Evolutionary conservation across 2,329 filamentous ascomycete genomes (phyloP), one percentile per base, ranked within the genome.

Genomic region (Sporothrix schenckii): DNA sequence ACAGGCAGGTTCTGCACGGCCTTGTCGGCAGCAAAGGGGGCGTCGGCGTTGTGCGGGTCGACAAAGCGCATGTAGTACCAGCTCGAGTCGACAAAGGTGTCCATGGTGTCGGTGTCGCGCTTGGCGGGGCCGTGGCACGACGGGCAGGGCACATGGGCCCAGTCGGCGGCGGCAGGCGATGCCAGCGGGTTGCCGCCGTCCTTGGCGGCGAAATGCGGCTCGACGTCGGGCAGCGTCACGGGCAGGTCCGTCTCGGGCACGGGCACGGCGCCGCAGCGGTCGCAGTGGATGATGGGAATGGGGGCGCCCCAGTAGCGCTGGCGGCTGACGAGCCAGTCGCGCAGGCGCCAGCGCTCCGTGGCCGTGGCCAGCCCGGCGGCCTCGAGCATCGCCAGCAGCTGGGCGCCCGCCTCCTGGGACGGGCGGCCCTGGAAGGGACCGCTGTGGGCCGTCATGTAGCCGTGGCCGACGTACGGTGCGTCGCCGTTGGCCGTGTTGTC

Each of bases 1-100:
- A 97, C 92, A 0, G 93, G 92, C 58, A 95, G 85, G 19, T 82
- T 81, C 7, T 77, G 76, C 72, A 85, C 82, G 14, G 87, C 87
- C 13, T 84, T 84, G 21, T 83, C 80, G n/a, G 88, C 80, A 0
- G 87, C 88, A 73, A 96, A 89, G 0, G 88, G 88, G 16, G 82
- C 78, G 1, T 84, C 76, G 16, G 82, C 74, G 74, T 95, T 94
- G 21, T 88, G 82, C 0, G 91, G 83, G 75, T 96, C 92, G 39
- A 89, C 80, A 75, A 93, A 97, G 14, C 92, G 87, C 80, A 94
- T 88, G 76, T 90, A 97, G 79, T 97, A 97, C 93, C 93, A 97
- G 69, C 93, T 96, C 1, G 93, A 97, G 80, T 97, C 93, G 72
- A 97, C 93, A 80, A 97, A 97, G 0, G 93, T 97, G 79, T 97